phyloP scores from a whole-genome alignment of 257 asterid species.

The Haberlea rhodopensis region DNA sequence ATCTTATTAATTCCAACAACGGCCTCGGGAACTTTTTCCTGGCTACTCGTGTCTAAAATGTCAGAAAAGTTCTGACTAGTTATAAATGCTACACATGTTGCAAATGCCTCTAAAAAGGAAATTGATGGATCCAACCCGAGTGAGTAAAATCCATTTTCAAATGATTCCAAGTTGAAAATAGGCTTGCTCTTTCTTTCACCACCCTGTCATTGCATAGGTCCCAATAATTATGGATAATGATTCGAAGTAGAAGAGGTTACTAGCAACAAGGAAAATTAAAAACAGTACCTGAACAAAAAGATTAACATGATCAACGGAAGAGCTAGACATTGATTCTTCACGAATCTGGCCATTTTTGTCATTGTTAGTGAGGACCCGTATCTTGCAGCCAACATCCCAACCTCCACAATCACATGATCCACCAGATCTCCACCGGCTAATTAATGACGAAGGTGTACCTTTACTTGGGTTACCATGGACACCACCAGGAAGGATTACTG shows the following conservation, averaged over 20 bases:
- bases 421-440: conserved; percentile 74
- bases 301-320: conserved; percentile 35
- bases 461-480: conserved; percentile 59
- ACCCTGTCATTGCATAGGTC: conserved; percentile 41
- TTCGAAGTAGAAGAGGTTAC: not conserved
- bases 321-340: conserved; percentile 27
- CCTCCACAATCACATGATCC: conserved; percentile 98
- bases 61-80: conserved; percentile 49
- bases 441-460: conserved; percentile 71
- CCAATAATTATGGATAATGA: not conserved
- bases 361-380: conserved; percentile 52
- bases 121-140: conserved; percentile 58
- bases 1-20: conserved; percentile 21
- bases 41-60: conserved; percentile 33
- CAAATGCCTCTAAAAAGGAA: conserved; percentile 74
- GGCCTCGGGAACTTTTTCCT: conserved; percentile 27
- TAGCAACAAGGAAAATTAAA: not conserved
- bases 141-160: conserved; percentile 57
- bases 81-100: conserved; percentile 65
- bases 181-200: conserved; percentile 47
- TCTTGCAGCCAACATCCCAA: conserved; percentile 97
- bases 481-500: conserved; percentile 77
- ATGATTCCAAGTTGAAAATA: conserved; percentile 60
- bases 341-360: conserved; percentile 28
- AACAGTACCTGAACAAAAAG: conserved; percentile 63